Evolutionary conservation across 108 stramenopile species (phyloP).

Genomic region (Cyclotella kingstonii): DNA sequence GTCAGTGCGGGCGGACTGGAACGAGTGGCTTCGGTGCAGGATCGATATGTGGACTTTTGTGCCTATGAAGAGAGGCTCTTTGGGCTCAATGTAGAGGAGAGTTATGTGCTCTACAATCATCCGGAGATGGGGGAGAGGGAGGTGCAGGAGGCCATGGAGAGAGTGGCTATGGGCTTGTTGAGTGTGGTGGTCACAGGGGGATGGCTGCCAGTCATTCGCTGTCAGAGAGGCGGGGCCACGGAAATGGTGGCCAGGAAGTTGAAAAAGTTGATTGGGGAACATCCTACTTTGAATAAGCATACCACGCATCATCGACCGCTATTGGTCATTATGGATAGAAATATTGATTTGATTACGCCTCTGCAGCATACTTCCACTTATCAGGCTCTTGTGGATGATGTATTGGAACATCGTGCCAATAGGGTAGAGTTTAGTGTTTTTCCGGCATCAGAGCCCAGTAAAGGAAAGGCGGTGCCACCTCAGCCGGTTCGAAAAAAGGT

Average conservation of each 20-base stretch:
- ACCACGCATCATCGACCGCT: constrained; percentile 71
- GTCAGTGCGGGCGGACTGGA: constrained; percentile 81
- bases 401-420: constrained; percentile 86
- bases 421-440: constrained; percentile 84
- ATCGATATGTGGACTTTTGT: constrained; percentile 94
- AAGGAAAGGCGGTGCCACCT: constrained; percentile 29
- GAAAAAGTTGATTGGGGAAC: constrained; percentile 79
- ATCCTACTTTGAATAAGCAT: constrained; percentile 62
- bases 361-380: constrained; percentile 94
- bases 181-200: constrained; percentile 89
- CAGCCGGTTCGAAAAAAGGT: constrained; percentile 78
- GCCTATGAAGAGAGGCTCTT: constrained; percentile 89
- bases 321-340: constrained; percentile 94
- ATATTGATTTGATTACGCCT: constrained; percentile 89
- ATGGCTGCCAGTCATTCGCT: constrained; percentile 90
- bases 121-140: constrained; percentile 75
- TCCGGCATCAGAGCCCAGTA: constrained; percentile 29
- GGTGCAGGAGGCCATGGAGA: constrained; percentile 83
- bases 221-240: constrained; percentile 88
- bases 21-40: constrained; percentile 79
- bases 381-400: constrained; percentile 95
- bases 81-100: constrained; percentile 73
- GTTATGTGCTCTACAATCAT: constrained; percentile 87
- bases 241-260: constrained; percentile 96
- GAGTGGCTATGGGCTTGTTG: constrained; percentile 87